phyloP scores from a whole-genome alignment of 352 stramenopile genomes.

The Phytopythium litorale region DNA sequence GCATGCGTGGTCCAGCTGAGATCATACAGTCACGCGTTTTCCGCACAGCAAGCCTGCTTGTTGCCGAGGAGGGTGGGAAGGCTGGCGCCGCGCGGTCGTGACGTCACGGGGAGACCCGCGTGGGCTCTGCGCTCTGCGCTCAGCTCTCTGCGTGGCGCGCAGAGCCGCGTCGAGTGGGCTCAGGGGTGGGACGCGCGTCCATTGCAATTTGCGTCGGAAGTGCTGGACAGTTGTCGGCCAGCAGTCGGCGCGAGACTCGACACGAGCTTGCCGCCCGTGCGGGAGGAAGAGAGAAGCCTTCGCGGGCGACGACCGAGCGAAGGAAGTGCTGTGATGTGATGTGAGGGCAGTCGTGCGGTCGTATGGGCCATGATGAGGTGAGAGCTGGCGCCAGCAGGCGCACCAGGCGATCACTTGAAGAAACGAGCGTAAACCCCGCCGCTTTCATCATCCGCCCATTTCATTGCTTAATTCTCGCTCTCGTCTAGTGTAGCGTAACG shows the following conservation, averaged over 20 bases:
- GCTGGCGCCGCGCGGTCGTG: background rate
- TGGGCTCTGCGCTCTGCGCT: background rate
- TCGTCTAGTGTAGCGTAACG: background rate
- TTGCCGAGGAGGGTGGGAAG: background rate
- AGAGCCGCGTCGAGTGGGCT: conserved; percentile 3
- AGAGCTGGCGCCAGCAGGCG: background rate
- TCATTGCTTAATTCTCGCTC: background rate
- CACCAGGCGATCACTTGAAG: background rate
- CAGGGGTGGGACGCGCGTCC: background rate
- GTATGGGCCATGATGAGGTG: conserved; percentile 1
- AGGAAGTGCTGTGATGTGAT: background rate
- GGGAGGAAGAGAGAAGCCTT: background rate
- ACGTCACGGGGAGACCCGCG: background rate
- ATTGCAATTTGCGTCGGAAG: background rate
- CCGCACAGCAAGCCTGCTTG: background rate
- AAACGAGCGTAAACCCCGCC: background rate
- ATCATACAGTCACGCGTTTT: background rate
- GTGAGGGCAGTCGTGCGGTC: conserved; percentile 1
- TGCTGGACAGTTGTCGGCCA: background rate
- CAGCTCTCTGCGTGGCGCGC: background rate
- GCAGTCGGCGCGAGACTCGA: background rate
- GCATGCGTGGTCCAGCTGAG: too few species aligned
- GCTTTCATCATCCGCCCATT: conserved; percentile 6
- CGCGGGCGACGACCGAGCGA: background rate
- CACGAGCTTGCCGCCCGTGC: background rate